A percentile compares a stretch with the other conserved stretches of the same genome.
phyloP scores from a whole-genome alignment of 192 early-diverging fungal species.

The Coemansia sp. region DNA sequence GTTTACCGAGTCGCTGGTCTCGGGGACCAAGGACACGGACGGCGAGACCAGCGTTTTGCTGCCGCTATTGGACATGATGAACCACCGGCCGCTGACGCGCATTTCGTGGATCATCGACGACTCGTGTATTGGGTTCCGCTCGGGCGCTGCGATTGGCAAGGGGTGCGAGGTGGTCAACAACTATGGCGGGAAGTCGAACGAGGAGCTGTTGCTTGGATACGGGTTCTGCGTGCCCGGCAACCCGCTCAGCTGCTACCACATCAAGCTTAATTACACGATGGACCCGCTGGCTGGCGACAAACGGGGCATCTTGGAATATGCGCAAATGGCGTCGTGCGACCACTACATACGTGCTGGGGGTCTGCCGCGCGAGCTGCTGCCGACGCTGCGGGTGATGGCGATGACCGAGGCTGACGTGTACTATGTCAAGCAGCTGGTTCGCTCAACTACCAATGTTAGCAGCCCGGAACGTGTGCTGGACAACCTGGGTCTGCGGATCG shows the following conservation, averaged over 20 bases:
- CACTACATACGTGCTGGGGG: slow-evolving; percentile 50
- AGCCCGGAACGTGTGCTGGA: slow-evolving; percentile 4
- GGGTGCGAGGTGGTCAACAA: slow-evolving; percentile 63
- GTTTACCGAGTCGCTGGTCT: slow-evolving; percentile 58
- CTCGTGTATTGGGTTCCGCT: slow-evolving; percentile 41
- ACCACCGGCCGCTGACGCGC: slow-evolving; percentile 58
- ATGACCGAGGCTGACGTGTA: slow-evolving; percentile 59
- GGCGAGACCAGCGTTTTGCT: slow-evolving; percentile 52
- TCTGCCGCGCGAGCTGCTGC: slow-evolving; percentile 52
- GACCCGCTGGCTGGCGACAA: slow-evolving; percentile 54
- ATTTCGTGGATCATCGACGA: slow-evolving; percentile 55
- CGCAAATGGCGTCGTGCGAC: slow-evolving; percentile 28
- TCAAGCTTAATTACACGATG: slow-evolving; percentile 60
- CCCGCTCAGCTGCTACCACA: slow-evolving; percentile 54
- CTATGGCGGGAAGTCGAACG: slow-evolving; percentile 73
- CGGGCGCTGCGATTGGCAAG: slow-evolving; percentile 17
- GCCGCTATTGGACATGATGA: slow-evolving; percentile 64
- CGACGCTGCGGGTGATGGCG: slow-evolving; percentile 64
- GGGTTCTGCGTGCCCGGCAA: slow-evolving; percentile 66
- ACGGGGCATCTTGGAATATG: slow-evolving; percentile 42
- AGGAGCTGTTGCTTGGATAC: slow-evolving; percentile 69
- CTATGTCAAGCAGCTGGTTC: slow-evolving; percentile 12
- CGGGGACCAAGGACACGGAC: neutral
- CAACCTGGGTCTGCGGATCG: slow-evolving; percentile 55
- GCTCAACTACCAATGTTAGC: neutral